Conservation (phyloP, 2,329 filamentous ascomycete genomes). For the Hymenoscyphus fraxineus region DNA sequence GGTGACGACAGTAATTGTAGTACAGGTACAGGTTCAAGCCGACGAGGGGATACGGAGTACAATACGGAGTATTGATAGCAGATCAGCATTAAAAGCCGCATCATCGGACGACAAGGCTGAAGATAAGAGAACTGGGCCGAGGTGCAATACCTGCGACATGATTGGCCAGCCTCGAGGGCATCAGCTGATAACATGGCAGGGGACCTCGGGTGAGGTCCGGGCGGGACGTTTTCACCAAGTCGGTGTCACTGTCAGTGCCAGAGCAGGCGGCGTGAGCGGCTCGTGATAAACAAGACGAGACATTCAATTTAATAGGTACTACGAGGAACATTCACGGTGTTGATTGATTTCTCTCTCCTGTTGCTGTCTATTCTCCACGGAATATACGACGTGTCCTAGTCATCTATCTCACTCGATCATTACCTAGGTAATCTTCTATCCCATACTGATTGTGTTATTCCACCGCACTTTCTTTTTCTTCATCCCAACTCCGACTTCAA, state of each 20-base stretch:
- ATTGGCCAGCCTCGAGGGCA: not conserved
- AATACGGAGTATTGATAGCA: no score
- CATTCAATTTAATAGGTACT: not conserved
- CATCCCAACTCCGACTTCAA: not conserved
- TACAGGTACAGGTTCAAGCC: not conserved
- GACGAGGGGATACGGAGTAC: not conserved
- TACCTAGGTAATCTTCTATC: not conserved
- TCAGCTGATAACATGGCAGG: not conserved
- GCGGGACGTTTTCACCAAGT: not conserved
- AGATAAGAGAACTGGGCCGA: not conserved
- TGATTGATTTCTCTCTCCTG: not conserved
- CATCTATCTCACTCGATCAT: not conserved
- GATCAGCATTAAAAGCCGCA: not conserved
- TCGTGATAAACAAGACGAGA: not conserved
- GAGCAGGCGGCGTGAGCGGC: not conserved
- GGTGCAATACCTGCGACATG: not conserved
- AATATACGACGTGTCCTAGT: not conserved
- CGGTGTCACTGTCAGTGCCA: not conserved
- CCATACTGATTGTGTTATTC: not conserved
- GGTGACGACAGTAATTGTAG: not conserved
- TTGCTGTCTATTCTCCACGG: constrained; percentile 1
- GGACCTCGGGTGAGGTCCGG: not conserved
- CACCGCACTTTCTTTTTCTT: constrained; percentile 1
- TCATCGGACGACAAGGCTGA: not conserved
- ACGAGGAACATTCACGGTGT: not conserved